These are phyloP conservation scores for Backusella australiensis DNA, from an alignment of 192 early-diverging fungal genomes.

Conservation along the genomic window DNA sequence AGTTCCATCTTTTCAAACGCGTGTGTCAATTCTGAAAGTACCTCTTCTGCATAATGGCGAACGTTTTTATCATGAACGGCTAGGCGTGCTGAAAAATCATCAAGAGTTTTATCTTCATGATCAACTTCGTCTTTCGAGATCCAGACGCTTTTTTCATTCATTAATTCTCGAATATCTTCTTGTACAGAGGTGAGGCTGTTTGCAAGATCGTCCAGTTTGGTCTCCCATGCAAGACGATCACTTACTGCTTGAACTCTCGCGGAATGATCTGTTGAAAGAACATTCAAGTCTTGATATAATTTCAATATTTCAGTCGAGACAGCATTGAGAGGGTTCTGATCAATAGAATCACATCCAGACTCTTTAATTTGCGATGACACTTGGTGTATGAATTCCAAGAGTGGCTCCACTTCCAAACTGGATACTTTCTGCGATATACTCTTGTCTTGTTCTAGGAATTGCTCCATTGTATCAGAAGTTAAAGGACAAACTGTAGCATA, in stretches of 20 bases:
- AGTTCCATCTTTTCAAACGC: not conserved
- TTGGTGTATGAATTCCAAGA: not conserved
- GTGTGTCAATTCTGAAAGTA: not conserved
- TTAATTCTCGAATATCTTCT: constrained; percentile 15
- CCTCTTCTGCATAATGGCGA: not conserved
- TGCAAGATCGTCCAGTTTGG: not conserved
- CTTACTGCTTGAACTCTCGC: not conserved
- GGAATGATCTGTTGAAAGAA: not conserved
- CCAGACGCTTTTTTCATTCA: constrained; percentile 18
- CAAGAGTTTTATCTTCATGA: not conserved
- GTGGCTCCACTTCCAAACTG: not conserved
- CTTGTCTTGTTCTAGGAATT: not conserved
- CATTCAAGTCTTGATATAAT: not conserved
- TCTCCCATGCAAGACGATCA: not conserved
- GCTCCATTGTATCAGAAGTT: not conserved
- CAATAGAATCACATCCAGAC: not conserved
- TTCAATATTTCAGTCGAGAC: not conserved
- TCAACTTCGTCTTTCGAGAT: constrained; percentile 12
- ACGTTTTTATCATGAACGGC: not conserved
- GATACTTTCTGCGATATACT: not conserved
- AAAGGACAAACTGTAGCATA: not conserved
- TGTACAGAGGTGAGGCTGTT: not conserved
- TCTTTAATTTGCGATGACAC: not conserved
- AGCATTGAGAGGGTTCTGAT: not conserved
- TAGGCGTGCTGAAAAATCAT: not conserved